These are phyloP conservation scores for Mrakia gelida DNA, from an alignment of 768 basidiomycete genomes.

Conservation along the genomic window DNA sequence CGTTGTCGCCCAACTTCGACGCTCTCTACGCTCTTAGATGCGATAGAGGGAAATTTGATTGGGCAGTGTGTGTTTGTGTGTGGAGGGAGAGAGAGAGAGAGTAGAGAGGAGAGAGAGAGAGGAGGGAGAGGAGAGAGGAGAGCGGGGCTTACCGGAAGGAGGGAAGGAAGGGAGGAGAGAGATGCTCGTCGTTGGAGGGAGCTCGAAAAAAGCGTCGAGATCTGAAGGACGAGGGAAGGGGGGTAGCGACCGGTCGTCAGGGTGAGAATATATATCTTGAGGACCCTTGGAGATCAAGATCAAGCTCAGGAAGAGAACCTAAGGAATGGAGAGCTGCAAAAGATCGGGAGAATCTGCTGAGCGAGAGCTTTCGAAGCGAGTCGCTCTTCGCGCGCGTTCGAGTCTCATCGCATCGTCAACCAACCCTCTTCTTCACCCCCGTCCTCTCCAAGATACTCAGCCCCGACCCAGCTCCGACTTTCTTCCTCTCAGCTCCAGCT, in stretches of 20 bases:
- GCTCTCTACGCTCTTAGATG: background rate
- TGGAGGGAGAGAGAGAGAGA: background rate
- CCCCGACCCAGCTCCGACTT: background rate
- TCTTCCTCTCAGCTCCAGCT: background rate
- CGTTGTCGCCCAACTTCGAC: constrained; percentile 1
- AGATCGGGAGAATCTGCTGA: no score
- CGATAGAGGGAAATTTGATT: background rate
- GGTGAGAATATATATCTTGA: no score
- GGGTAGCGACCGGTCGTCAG: background rate
- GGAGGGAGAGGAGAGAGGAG: background rate
- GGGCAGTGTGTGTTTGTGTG: background rate
- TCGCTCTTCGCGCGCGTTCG: no score
- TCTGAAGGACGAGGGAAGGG: background rate
- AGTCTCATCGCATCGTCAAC: background rate
- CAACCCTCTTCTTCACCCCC: background rate
- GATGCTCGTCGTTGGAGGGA: background rate
- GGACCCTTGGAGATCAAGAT: no score
- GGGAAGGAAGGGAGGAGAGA: background rate
- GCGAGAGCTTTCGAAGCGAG: no score
- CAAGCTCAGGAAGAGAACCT: no score
- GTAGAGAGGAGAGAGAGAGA: background rate
- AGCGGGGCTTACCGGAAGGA: background rate
- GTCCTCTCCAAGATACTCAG: constrained; percentile 1
- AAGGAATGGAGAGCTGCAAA: no score
- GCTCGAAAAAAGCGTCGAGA: background rate